Percentiles rank a stretch among this genome's conserved stretches.
Conservation (phyloP, 257 asterid genomes). For the Leptodermis oblonga region DNA sequence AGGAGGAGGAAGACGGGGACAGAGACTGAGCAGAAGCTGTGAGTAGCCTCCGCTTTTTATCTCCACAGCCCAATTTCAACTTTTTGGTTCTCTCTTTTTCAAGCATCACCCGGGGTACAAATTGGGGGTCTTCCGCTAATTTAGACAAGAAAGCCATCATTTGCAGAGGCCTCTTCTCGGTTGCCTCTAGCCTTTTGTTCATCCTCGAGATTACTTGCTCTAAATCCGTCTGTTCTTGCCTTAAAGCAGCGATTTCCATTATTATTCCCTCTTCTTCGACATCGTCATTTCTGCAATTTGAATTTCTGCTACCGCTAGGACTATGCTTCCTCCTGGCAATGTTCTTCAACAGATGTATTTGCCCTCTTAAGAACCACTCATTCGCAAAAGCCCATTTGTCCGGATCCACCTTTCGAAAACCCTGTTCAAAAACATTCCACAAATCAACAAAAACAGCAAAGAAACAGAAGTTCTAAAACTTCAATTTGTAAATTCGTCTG, state of each 20-base stretch:
- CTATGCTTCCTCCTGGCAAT: constrained; percentile 43
- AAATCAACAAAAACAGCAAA: neutral
- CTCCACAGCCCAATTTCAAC: constrained; percentile 19
- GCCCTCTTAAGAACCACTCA: constrained; percentile 86
- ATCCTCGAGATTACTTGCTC: constrained; percentile 56
- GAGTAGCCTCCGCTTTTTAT: constrained; percentile 44
- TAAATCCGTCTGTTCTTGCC: constrained; percentile 57
- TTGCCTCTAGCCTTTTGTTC: constrained; percentile 75
- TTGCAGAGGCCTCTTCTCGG: constrained; percentile 83
- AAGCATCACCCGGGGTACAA: constrained; percentile 53
- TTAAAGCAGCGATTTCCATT: constrained; percentile 41
- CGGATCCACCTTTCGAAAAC: constrained; percentile 80
- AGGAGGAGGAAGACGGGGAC: constrained; percentile 26
- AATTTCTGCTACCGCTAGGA: constrained; percentile 5
- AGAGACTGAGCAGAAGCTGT: constrained; percentile 33
- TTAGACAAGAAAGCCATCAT: constrained; percentile 81
- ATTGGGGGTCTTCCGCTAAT: constrained; percentile 66
- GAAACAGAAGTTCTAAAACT: too few relatives aligned
- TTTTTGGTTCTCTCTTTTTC: constrained; percentile 38
- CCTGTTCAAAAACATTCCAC: constrained; percentile 34
- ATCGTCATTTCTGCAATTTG: constrained; percentile 21
- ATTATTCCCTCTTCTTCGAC: constrained; percentile 38
- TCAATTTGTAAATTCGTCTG: too few relatives aligned
- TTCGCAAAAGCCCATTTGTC: constrained; percentile 89
- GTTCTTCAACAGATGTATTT: constrained; percentile 60